Conservation (phyloP, 139 green algal genomes). For the Chlamydomonas schloesseri region DNA sequence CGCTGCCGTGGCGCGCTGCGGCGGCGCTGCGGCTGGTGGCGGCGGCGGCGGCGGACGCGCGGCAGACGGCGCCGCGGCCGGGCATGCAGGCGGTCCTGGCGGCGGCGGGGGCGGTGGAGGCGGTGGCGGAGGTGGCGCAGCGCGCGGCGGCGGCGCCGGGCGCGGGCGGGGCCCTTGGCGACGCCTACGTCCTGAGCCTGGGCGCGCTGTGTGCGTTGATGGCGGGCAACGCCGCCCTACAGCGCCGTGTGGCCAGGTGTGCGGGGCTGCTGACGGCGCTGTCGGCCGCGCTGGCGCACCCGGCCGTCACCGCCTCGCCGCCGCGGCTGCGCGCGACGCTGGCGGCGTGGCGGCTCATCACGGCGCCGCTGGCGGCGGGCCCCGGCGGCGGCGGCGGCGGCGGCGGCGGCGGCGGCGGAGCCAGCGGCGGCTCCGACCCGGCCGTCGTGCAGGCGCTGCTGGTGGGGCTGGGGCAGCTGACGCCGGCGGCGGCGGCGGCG, state of each 20-base stretch:
- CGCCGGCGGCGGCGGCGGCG: no score
- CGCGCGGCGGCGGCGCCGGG: background rate
- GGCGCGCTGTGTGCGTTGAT: conserved; percentile 38
- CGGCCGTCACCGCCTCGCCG: background rate
- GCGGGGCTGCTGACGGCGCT: conserved; percentile 28
- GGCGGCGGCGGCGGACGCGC: conserved; percentile 21
- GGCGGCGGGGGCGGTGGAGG: conserved; percentile 17
- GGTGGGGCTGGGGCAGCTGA: background rate
- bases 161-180: background rate
- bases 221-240: background rate
- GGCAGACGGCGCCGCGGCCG: background rate
- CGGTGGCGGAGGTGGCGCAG: conserved; percentile 11
- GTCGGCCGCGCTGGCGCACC: conserved; percentile 1
- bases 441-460: background rate
- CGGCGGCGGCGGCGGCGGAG: background rate
- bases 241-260: background rate
- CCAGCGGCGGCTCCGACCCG: background rate
- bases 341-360: conserved; percentile 34
- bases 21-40: conserved; percentile 35
- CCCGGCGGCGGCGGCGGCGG: background rate
- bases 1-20: background rate
- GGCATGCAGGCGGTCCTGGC: conserved; percentile 14
- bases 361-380: conserved; percentile 19
- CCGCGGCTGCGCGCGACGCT: background rate
- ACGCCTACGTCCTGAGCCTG: background rate